Percentiles rank a stretch among this genome's conserved stretches.
phyloP scores from a whole-genome alignment of 2,329 filamentous ascomycete genomes.

The Beauveria sp. region DNA sequence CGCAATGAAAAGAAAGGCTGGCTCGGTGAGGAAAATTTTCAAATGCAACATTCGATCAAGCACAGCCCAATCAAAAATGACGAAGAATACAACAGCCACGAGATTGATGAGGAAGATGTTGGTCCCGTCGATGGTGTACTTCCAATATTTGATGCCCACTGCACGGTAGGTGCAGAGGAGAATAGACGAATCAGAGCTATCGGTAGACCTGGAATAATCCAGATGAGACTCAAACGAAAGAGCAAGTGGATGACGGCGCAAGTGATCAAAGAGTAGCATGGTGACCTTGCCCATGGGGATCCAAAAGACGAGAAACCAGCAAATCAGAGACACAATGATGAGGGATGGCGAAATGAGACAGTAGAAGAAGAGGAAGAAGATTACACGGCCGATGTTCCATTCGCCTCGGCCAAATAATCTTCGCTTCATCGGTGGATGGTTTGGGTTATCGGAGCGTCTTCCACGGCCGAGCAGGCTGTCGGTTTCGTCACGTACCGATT shows the following conservation, averaged over 20 bases:
- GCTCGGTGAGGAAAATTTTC: conserved; percentile 67
- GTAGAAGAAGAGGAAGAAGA: conserved; percentile 97
- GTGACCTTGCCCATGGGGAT: conserved; percentile 98
- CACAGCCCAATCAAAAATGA: conserved; percentile 87
- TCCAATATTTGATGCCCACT: conserved; percentile 94
- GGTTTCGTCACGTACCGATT: conserved; percentile 75
- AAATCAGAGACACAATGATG: conserved; percentile 77
- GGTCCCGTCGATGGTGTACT: conserved; percentile 96
- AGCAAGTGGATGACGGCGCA: conserved; percentile 85
- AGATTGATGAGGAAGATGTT: conserved; percentile 99
- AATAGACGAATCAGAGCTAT: conserved; percentile 73
- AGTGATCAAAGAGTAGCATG: conserved; percentile 79
- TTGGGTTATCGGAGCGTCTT: conserved; percentile 41
- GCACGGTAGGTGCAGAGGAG: conserved; percentile 95
- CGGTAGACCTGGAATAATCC: conserved; percentile 61
- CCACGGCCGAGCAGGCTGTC: conserved; percentile 73
- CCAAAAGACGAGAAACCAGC: conserved; percentile 95
- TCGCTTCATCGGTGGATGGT: conserved; percentile 53
- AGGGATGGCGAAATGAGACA: conserved; percentile 80
- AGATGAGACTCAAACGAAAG: conserved; percentile 87
- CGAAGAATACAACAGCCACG: conserved; percentile 85
- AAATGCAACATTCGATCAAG: conserved; percentile 62
- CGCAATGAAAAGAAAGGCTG: conserved; percentile 78
- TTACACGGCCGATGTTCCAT: conserved; percentile 89
- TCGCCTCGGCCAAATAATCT: conserved; percentile 89